These are phyloP conservation scores for Cladorrhinum samala DNA, from an alignment of 495 filamentous ascomycete genomes.

Conservation along the genomic window DNA sequence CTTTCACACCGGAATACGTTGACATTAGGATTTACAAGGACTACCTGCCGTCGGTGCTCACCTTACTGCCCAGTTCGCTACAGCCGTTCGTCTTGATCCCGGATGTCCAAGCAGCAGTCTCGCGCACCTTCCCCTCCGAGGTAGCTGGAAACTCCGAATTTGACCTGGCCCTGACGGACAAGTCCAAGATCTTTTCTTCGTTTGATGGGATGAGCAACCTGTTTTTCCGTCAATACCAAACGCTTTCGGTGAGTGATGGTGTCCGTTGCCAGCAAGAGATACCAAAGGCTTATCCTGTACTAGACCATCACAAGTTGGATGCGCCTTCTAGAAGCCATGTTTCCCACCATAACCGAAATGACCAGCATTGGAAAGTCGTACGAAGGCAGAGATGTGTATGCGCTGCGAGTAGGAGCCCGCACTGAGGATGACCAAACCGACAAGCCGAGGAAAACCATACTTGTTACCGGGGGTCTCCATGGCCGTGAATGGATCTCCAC, in stretches of 20 bases:
- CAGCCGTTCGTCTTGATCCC: slow-evolving; percentile 75
- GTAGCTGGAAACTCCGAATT: slow-evolving; percentile 9
- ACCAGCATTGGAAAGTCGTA: slow-evolving; percentile 73
- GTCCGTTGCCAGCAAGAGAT: neutral
- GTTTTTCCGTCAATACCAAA: slow-evolving; percentile 87
- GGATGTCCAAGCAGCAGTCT: slow-evolving; percentile 71
- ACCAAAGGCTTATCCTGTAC: neutral
- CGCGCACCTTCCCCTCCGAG: slow-evolving; percentile 63
- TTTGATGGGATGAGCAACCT: slow-evolving; percentile 50
- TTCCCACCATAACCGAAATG: slow-evolving; percentile 67
- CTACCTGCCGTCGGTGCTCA: slow-evolving; percentile 76
- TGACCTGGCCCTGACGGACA: slow-evolving; percentile 13
- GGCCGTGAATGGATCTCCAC: slow-evolving; percentile 95
- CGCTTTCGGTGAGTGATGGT: slow-evolving; percentile 60
- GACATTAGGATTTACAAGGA: slow-evolving; percentile 77
- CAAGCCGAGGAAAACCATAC: slow-evolving; percentile 59
- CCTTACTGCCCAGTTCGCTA: slow-evolving; percentile 68
- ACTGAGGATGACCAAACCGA: slow-evolving; percentile 33
- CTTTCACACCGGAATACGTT: slow-evolving; percentile 73
- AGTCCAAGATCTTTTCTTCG: slow-evolving; percentile 27
- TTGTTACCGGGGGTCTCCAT: slow-evolving; percentile 80
- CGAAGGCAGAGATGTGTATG: slow-evolving; percentile 80
- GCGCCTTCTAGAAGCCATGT: slow-evolving; percentile 81
- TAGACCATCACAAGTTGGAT: slow-evolving; percentile 65
- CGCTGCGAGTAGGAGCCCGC: slow-evolving; percentile 68